Evolutionary conservation across 805 yeast species (phyloP), one percentile per base, ranked within the genome.

Genomic region (Cyberlindnera galapagoensis): DNA sequence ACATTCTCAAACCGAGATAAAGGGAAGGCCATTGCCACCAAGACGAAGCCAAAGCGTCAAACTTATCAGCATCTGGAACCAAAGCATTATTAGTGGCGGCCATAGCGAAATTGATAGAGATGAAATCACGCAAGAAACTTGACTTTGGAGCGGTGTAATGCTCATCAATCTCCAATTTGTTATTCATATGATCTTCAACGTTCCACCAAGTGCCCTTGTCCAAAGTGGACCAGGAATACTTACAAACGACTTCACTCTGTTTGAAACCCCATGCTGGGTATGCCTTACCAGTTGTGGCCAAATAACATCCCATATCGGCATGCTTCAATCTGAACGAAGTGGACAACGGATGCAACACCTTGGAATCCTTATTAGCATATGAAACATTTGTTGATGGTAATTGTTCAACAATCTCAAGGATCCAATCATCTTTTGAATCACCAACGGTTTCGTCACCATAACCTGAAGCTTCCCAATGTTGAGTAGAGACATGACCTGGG

Each of bases 121-220:
- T 55, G 46, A 83, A 83, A 54, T 83, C 92, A 27, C 77, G 72
- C 69, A 79, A 70, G 57, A 83, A 82, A 35, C 67, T 72, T 8
- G 92, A 81, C 43, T 67, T 76, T 47, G 94, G 94, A 44, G 83
- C 62, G 21, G 29, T 49, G 33, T 34, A 69, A 27, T 11, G 63
- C 63, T 9, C 56, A 42, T 83, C 75, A 24, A 65, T 62, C n/a
- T 76, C 76, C 44, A 81, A 59, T 25, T 67, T 57, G 20, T 59
- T 65, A 57, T 83, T 81, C 37, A 59, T 60, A 54, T 83, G 86
- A 46, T 70, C 71, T 57, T 83, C 94, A 38, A 83, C 67, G 56
- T 81, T 82, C 92, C 92, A 83, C 90, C 92, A 83, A 9, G 88
- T 81, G 44, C 90, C 67, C 62, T 81, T 81, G 52, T 83, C 94